Percentiles rank a stretch among this genome's conserved stretches.
Conservation (phyloP, 805 yeast genomes). For the Candida parachauliodes region DNA sequence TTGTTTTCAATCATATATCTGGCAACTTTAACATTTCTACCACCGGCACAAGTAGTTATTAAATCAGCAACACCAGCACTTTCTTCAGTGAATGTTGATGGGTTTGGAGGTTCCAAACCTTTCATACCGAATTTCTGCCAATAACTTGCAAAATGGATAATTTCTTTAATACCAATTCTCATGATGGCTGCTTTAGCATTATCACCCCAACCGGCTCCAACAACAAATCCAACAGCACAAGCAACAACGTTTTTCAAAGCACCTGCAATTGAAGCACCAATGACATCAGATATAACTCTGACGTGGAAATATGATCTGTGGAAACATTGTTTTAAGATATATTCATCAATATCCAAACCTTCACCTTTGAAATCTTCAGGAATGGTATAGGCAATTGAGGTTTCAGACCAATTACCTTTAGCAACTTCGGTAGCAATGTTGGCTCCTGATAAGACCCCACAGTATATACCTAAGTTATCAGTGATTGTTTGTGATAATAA, state of each 20-base stretch:
- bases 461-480: conserved; percentile 76
- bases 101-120: conserved; percentile 54
- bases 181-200: conserved; percentile 97
- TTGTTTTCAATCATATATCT: conserved; percentile 78
- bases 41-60: conserved; percentile 96
- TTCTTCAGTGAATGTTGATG: conserved; percentile 86
- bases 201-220: conserved; percentile 98
- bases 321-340: conserved; percentile 74
- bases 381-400: conserved; percentile 85
- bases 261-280: conserved; percentile 95
- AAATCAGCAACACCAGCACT: conserved; percentile 98
- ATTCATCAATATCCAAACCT: conserved; percentile 70
- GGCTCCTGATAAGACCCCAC: conserved; percentile 97
- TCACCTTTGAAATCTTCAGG: conserved; percentile 68
- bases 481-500: conserved; percentile 76
- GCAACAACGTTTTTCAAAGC: conserved; percentile 97
- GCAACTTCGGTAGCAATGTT: conserved; percentile 98
- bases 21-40: conserved; percentile 93
- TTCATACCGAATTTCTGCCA: conserved; percentile 55
- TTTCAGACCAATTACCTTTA: conserved; percentile 92
- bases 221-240: conserved; percentile 94
- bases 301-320: conserved; percentile 99
- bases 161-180: conserved; percentile 92
- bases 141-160: conserved; percentile 69
- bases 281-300: conserved; percentile 84